Conservation (phyloP, 2,329 filamentous ascomycete species). For the Aspergillus puulaauensis region DNA sequence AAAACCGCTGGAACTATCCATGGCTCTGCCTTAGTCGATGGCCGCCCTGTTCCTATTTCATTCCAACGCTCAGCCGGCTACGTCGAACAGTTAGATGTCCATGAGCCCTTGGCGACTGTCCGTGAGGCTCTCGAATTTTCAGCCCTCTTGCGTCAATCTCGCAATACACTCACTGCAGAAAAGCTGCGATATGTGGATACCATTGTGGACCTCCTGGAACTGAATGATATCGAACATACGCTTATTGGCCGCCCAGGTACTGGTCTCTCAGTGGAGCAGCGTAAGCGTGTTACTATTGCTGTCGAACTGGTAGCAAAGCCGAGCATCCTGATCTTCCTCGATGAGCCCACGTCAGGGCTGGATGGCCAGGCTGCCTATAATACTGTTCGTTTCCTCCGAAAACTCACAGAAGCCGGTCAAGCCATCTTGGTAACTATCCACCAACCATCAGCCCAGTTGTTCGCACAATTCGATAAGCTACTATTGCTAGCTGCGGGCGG, state of each 20-base stretch:
- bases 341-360: slow-evolving; percentile 67
- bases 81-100: slow-evolving; percentile 66
- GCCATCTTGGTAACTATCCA: slow-evolving; percentile 70
- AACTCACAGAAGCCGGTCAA: slow-evolving; percentile 61
- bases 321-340: slow-evolving; percentile 64
- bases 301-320: slow-evolving; percentile 69
- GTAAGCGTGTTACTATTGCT: slow-evolving; percentile 67
- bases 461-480: slow-evolving; percentile 68
- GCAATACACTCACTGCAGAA: slow-evolving; percentile 50
- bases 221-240: slow-evolving; percentile 62
- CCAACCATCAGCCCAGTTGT: slow-evolving; percentile 63
- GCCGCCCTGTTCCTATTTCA: slow-evolving; percentile 54
- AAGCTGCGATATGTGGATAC: slow-evolving; percentile 64
- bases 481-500: slow-evolving; percentile 63
- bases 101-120: slow-evolving; percentile 63
- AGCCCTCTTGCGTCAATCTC: slow-evolving; percentile 60
- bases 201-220: slow-evolving; percentile 61
- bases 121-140: slow-evolving; percentile 66
- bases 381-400: slow-evolving; percentile 64
- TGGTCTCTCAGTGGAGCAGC: slow-evolving; percentile 60
- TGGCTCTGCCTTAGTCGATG: slow-evolving; percentile 66
- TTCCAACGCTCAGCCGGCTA: slow-evolving; percentile 68
- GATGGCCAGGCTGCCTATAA: slow-evolving; percentile 65
- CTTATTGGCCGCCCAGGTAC: slow-evolving; percentile 47
- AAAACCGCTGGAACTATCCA: slow-evolving; percentile 61